Conservation (phyloP, 2,329 filamentous ascomycete genomes). For the Mycosphaerelloides madeirae region DNA sequence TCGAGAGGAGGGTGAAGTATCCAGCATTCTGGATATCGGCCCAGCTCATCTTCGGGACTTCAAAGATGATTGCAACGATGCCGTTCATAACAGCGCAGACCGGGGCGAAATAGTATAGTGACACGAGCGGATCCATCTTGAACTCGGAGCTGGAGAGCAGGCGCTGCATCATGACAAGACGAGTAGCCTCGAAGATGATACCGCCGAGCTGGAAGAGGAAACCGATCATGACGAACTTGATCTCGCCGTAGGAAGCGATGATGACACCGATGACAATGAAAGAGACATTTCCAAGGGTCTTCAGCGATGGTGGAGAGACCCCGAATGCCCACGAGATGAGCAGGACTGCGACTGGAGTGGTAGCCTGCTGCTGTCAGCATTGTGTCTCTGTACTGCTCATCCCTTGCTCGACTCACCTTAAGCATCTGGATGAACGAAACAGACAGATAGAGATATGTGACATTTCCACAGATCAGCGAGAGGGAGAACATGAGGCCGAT, state of each 20-base stretch:
- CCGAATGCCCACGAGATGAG: constrained; percentile 84
- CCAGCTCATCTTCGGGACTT: constrained; percentile 65
- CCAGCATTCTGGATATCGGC: constrained; percentile 70
- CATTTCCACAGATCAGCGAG: constrained; percentile 92
- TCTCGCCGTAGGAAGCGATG: constrained; percentile 91
- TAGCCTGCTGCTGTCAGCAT: constrained; percentile 57
- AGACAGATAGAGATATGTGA: constrained; percentile 91
- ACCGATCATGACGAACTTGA: constrained; percentile 79
- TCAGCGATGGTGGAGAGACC: constrained; percentile 76
- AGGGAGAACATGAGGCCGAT: constrained; percentile 95
- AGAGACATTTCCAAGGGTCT: constrained; percentile 86
- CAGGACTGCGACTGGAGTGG: constrained; percentile 88
- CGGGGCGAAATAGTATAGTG: constrained; percentile 84
- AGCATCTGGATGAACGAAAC: constrained; percentile 99
- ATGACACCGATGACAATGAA: constrained; percentile 92
- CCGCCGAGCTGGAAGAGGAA: constrained; percentile 75
- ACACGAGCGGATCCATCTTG: constrained; percentile 89
- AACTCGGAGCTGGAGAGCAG: constrained; percentile 76
- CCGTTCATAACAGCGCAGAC: constrained; percentile 80
- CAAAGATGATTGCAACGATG: constrained; percentile 66
- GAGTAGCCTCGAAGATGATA: constrained; percentile 75
- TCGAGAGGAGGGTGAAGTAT: constrained; percentile 65
- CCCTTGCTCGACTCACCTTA: constrained; percentile 57
- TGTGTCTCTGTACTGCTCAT: background rate
- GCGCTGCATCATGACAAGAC: constrained; percentile 78